phyloP scores from a whole-genome alignment of 768 basidiomycete genomes.

The Mycena alexandri region DNA sequence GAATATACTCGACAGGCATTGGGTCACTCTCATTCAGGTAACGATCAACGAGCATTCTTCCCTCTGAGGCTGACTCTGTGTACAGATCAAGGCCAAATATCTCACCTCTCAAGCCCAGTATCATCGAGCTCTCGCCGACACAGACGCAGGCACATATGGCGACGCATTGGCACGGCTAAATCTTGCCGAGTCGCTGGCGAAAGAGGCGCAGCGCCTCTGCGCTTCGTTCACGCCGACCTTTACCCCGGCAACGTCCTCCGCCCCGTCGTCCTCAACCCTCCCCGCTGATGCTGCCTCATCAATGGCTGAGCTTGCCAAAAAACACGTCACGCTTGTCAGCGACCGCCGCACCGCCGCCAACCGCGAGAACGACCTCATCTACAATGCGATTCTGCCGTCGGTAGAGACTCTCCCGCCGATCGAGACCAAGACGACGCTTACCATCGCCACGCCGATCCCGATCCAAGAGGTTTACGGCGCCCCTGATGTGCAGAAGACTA shows the following conservation, averaged over 20 bases:
- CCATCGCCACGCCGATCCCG: conserved; percentile 84
- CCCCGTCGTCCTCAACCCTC: conserved; percentile 81
- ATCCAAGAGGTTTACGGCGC: conserved; percentile 96
- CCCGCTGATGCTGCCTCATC: conserved; percentile 88
- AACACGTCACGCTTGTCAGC: conserved; percentile 80
- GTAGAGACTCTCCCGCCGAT: conserved; percentile 83
- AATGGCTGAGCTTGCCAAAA: conserved; percentile 86
- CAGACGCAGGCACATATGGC: conserved; percentile 82
- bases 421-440: conserved; percentile 72
- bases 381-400: conserved; percentile 89
- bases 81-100: conserved; percentile 91
- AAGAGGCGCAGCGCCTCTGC: conserved; percentile 76
- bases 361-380: conserved; percentile 97
- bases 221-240: conserved; percentile 35
- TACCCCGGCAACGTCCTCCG: conserved; percentile 47
- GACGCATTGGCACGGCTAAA: conserved; percentile 85
- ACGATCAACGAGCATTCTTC: conserved; percentile 29
- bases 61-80: conserved; percentile 17
- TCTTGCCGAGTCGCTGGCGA: conserved; percentile 82
- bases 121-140: conserved; percentile 86
- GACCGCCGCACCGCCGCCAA: conserved; percentile 83
- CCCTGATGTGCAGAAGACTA: conserved; percentile 93
- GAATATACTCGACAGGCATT: conserved; percentile 94
- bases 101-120: conserved; percentile 90
- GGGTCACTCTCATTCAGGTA: conserved; percentile 90